phyloP scores from a whole-genome alignment of 345 rosid genomes.

The Laguncularia racemosa region DNA sequence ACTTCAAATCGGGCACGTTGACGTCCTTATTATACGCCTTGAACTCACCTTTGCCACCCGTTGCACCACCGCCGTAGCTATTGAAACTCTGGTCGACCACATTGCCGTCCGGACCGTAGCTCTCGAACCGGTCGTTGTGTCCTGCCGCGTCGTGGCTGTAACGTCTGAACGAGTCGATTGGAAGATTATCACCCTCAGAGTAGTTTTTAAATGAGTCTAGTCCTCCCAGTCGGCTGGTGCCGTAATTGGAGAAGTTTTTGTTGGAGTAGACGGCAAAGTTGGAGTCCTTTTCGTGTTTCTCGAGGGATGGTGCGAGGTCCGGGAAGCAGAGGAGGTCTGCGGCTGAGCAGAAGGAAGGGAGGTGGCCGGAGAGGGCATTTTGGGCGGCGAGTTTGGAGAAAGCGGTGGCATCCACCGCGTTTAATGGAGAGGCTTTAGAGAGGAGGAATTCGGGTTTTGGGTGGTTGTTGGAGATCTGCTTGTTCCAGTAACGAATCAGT shows the following conservation, averaged over 20 bases:
- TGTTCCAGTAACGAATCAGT: slow-evolving; percentile 83
- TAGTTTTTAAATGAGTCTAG: slow-evolving; percentile 44
- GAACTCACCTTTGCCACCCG: slow-evolving; percentile 65
- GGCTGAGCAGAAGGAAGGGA: slow-evolving; percentile 70
- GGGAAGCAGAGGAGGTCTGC: slow-evolving; percentile 87
- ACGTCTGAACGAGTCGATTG: slow-evolving; percentile 22
- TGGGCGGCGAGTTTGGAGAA: slow-evolving; percentile 64
- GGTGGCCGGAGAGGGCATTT: slow-evolving; percentile 45
- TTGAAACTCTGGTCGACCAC: slow-evolving; percentile 44
- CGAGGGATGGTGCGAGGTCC: slow-evolving; percentile 32
- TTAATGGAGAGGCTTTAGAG: slow-evolving; percentile 75
- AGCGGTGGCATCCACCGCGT: slow-evolving; percentile 50
- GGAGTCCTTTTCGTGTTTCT: slow-evolving; percentile 37
- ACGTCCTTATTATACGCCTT: slow-evolving; percentile 37
- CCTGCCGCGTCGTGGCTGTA: slow-evolving; percentile 27
- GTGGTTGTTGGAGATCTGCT: slow-evolving; percentile 39
- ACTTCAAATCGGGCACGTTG: slow-evolving; percentile 54
- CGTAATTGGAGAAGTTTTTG: slow-evolving; percentile 79
- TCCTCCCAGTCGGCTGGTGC: slow-evolving; percentile 39
- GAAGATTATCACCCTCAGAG: slow-evolving; percentile 21
- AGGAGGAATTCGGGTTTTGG: slow-evolving; percentile 51
- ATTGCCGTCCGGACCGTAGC: slow-evolving; percentile 20
- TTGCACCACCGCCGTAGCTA: slow-evolving; percentile 53
- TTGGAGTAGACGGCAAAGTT: slow-evolving; percentile 44
- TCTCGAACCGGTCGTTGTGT: slow-evolving; percentile 18